Evolutionary conservation across 352 stramenopile species (phyloP), one percentile per base, ranked within the genome.

Genomic region (Phytophthora sansomeana): DNA sequence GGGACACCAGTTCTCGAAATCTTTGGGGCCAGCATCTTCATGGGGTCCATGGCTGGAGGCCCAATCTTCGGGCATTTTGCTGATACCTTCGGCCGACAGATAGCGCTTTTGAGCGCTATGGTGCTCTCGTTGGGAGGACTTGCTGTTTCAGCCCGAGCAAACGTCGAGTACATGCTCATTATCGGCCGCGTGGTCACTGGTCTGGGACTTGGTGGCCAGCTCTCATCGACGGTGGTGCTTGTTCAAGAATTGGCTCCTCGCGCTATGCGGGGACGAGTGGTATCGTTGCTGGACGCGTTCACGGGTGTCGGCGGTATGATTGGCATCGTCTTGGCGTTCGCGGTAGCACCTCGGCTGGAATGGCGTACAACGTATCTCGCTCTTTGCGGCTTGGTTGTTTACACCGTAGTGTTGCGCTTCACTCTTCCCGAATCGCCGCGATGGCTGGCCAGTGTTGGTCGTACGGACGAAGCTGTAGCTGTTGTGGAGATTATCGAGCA

Each of bases 191-290:
- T 80, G 21, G 30, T 78, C 8, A 56, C 64, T 5, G 69, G 69
- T 17, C 10, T 80, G 17, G 73, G 73, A 21, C 58, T 80, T 30
- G 73, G 69, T 41, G 73, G 73, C 7, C 64, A 80, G 24, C 26
- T 75, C 4, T 66, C 73, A 33, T 61, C 66, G 1, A 66, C 69
- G 4, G 48, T 66, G 14, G 67, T 60, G 6, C 33, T 80, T 4
- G 42, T 78, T 21, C 70, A 74, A 28, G 73, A 80, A 29, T 48
- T 80, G 16, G 38, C 49, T 3, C 73, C 73, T 17, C 63, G 42
- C 16, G 8, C 24, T 8, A 67, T 60, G 29, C 68, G 57, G 3
- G 67, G 68, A 26, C 58, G 59, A 5, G 41, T 74, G 16, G 62
- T 78, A 28, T 69, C 69, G 16, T 24, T 75, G n/a, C 52, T 80